Evolutionary conservation across 2,329 filamentous ascomycete genomes (phyloP).

Genomic region (Claviceps maximensis): DNA sequence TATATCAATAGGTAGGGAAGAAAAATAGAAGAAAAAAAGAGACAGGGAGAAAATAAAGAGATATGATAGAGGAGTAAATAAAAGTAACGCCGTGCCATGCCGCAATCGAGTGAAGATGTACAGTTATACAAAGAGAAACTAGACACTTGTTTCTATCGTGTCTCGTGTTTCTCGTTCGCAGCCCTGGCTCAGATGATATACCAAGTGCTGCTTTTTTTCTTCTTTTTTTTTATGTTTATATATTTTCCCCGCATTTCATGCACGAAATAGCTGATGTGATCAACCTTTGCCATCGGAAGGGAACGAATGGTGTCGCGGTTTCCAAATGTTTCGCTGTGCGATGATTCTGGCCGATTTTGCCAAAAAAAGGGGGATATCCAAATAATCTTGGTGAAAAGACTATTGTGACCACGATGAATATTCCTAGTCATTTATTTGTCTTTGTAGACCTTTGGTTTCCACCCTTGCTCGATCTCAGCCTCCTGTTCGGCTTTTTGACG

Average conservation of each 20-base stretch:
- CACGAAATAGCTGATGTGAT: neutral
- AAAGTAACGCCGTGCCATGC: slow-evolving; percentile 33
- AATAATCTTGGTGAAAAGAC: neutral
- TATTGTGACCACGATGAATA: too few relatives aligned
- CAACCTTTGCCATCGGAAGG: neutral
- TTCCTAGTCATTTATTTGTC: slow-evolving; percentile 42
- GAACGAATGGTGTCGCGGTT: neutral
- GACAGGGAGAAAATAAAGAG: neutral
- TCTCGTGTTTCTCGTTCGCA: neutral
- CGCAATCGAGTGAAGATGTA: slow-evolving; percentile 41
- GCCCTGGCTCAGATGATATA: neutral
- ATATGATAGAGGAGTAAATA: neutral
- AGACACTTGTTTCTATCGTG: neutral
- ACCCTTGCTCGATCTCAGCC: slow-evolving; percentile 69
- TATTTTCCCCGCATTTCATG: neutral
- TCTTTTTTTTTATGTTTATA: neutral
- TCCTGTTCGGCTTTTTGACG: slow-evolving; percentile 60
- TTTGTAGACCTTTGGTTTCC: slow-evolving; percentile 92
- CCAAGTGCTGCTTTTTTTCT: neutral
- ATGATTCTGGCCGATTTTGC: neutral
- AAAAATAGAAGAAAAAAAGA: neutral
- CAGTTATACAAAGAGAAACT: slow-evolving; percentile 21
- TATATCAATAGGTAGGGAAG: neutral
- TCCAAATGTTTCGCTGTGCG: neutral
- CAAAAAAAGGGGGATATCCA: neutral